Percentiles rank a stretch among this genome's conserved stretches.
phyloP scores from a whole-genome alignment of 2,329 filamentous ascomycete genomes.

The Nakataea oryzae region DNA sequence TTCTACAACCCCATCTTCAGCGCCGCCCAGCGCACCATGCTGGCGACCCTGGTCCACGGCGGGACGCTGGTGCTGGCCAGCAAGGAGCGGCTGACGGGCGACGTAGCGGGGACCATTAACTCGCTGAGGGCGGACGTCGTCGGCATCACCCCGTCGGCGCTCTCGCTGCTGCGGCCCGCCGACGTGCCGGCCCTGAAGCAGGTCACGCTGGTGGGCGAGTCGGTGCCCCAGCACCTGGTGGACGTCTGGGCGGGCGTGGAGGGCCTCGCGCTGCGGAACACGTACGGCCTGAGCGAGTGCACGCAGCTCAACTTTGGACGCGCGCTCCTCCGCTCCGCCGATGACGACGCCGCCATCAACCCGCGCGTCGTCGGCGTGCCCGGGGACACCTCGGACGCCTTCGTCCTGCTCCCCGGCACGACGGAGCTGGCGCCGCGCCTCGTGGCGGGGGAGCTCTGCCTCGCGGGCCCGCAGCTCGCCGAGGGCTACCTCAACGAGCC shows the following conservation, averaged over 20 bases:
- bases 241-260: conserved; percentile 40
- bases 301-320: background rate
- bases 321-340: background rate
- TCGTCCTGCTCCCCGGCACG: conserved; percentile 6
- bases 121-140: conserved; percentile 50
- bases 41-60: background rate
- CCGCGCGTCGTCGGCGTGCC: conserved; percentile 11
- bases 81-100: background rate
- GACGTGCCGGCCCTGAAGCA: conserved; percentile 52
- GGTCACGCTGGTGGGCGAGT: conserved; percentile 57
- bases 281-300: conserved; percentile 50
- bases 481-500: conserved; percentile 28
- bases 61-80: background rate
- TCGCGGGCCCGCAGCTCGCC: conserved; percentile 32
- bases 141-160: conserved; percentile 54
- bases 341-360: conserved; percentile 4
- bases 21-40: background rate
- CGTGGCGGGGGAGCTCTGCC: conserved; percentile 24
- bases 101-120: conserved; percentile 25
- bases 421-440: conserved; percentile 8
- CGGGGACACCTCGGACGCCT: background rate
- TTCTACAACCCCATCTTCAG: background rate
- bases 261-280: conserved; percentile 23
- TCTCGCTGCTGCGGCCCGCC: conserved; percentile 41
- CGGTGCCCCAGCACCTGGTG: conserved; percentile 54